A percentile compares a stretch with the other conserved stretches of the same genome.
phyloP scores from a whole-genome alignment of 345 rosid genomes.

The Dipteronia dyeriana region DNA sequence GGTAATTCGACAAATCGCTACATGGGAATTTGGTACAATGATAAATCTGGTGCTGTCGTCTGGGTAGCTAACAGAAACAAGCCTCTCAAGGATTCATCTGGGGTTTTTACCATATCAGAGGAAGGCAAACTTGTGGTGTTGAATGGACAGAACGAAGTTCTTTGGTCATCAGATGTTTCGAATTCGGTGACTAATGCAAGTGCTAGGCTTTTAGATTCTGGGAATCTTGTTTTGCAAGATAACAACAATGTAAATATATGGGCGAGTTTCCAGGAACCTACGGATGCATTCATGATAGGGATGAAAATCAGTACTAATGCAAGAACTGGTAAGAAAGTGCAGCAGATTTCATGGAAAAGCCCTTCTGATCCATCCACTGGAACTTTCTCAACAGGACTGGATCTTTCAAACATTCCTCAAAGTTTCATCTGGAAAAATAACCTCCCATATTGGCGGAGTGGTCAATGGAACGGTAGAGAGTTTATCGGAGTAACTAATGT shows the following conservation, averaged over 20 bases:
- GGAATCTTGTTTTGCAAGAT: constrained; percentile 49
- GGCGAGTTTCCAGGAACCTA: constrained; percentile 59
- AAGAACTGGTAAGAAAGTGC: constrained; percentile 30
- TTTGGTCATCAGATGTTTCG: constrained; percentile 59
- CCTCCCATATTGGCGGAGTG: constrained; percentile 44
- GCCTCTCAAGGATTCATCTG: constrained; percentile 48
- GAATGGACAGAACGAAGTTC: constrained; percentile 29
- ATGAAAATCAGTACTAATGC: constrained; percentile 38
- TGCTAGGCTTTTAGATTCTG: constrained; percentile 29
- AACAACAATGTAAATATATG: constrained; percentile 34
- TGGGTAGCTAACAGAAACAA: constrained; percentile 55
- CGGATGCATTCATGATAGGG: constrained; percentile 25
- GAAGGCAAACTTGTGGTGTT: constrained; percentile 51
- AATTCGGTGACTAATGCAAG: background rate
- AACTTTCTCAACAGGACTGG: constrained; percentile 39
- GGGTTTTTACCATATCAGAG: constrained; percentile 34
- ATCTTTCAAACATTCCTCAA: constrained; percentile 31
- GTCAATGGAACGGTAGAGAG: constrained; percentile 56
- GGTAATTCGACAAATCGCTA: background rate
- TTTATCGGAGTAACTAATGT: constrained; percentile 34
- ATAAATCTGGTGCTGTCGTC: constrained; percentile 17
- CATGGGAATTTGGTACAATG: background rate
- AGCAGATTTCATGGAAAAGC: constrained; percentile 50
- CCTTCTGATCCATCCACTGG: constrained; percentile 57
- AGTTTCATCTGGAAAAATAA: constrained; percentile 45